Evolutionary conservation across 2,329 filamentous ascomycete species (phyloP), one percentile per base, ranked within the genome.

Genomic region (Verticillium tricorpus): DNA sequence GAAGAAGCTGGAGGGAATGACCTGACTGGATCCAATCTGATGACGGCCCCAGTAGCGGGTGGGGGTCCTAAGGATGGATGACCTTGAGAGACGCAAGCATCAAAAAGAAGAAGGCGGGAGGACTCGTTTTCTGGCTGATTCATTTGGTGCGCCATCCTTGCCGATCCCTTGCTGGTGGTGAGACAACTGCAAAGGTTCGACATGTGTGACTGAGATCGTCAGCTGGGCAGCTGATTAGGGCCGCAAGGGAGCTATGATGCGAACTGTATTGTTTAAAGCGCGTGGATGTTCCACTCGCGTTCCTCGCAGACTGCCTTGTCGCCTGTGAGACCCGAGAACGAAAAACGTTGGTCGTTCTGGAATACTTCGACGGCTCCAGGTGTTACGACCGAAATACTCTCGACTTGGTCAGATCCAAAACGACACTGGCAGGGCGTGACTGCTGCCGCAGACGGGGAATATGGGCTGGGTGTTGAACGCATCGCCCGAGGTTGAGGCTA

Each of bases 381-480:
- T 25, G 45, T 19, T 1, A 14, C 45, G 2, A 22, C 45, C 9
- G n/a, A n/a, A 22, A 52, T 19, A n/a, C 22, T 9, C 12, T 1
- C 19, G 15, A 40, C 37, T 17, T 17, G 4, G 6, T 4, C 3
- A 11, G 45, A 28, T n/a, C 19, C 19, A 19, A 52, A 52, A 22
- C n/a, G 45, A 52, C 7, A n/a, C 9, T n/a, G 19, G 8, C n/a
- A 8, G 39, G 19, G 17, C 39, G n/a, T 22, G 15, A 45, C 45
- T 25, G n/a, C 45, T 52, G 19, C n/a, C n/a, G 45, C 19, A 52
- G 45, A 22, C 45, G 12, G 19, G 45, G 61, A 69, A 56, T 22
- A 84, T 83, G 81, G 75, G 71, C 61, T 85, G 81, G 82, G 81
- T 85, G 56, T 66, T 77, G 54, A 78, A 84, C 71, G 81, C 79